phyloP scores from a whole-genome alignment of 75 land plant genomes.

The Pinus albicaulis region DNA sequence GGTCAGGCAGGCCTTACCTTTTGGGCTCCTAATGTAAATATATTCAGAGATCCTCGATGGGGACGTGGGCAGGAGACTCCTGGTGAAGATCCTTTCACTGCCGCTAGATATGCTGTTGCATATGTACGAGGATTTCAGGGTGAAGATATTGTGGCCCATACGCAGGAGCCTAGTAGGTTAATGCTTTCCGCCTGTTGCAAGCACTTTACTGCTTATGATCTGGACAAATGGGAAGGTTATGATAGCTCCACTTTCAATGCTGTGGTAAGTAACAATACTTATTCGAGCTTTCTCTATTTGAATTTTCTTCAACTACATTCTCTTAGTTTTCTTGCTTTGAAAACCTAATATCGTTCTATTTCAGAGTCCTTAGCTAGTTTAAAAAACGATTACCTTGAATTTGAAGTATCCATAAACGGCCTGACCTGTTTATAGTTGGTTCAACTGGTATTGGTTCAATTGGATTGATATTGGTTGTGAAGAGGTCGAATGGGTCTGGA shows the following conservation, averaged over 20 bases:
- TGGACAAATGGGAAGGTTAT: conserved; percentile 76
- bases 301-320: too few species aligned
- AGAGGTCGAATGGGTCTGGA: too few species aligned
- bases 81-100: conserved; percentile 88
- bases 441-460: too few species aligned
- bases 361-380: too few species aligned
- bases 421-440: too few species aligned
- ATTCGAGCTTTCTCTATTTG: too few species aligned
- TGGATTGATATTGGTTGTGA: too few species aligned
- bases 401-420: too few species aligned
- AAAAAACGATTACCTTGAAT: too few species aligned
- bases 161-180: conserved; percentile 2
- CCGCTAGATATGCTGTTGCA: conserved; percentile 51
- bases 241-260: conserved; percentile 80
- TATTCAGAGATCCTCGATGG: conserved; percentile 96
- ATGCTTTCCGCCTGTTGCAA: conserved; percentile 96
- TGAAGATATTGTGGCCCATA: neutral
- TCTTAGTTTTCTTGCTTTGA: too few species aligned
- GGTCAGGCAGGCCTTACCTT: conserved; percentile 84
- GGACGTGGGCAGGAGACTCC: conserved; percentile 97
- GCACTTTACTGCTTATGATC: conserved; percentile 87
- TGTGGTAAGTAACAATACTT: conserved; percentile 8
- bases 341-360: too few species aligned
- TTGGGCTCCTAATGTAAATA: conserved; percentile 93
- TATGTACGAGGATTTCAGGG: conserved; percentile 82